Percentiles rank a stretch among this genome's conserved stretches.
phyloP scores from a whole-genome alignment of 1,284 basidiomycete genomes.

The Ustilago shanxiensis region DNA sequence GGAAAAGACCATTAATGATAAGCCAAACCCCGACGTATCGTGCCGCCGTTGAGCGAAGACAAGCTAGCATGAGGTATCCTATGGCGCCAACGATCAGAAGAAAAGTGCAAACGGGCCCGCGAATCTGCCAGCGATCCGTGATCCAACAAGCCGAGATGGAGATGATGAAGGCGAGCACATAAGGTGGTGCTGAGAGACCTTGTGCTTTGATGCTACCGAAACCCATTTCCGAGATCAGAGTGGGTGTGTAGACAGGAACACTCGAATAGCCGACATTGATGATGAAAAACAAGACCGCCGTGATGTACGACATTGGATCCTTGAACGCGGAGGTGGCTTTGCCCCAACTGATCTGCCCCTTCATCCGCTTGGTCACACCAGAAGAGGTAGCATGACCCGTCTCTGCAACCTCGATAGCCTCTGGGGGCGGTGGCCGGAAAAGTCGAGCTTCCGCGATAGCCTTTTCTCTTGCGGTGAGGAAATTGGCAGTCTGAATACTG shows the following conservation, averaged over 20 bases:
- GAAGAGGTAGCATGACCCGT: neutral
- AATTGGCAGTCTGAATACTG: slow-evolving; percentile 49
- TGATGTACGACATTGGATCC: slow-evolving; percentile 58
- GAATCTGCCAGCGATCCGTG: slow-evolving; percentile 52
- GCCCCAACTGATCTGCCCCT: slow-evolving; percentile 28
- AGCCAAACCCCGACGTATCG: slow-evolving; percentile 57
- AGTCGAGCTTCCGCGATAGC: slow-evolving; percentile 59
- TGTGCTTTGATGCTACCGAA: slow-evolving; percentile 57
- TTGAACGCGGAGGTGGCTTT: slow-evolving; percentile 47
- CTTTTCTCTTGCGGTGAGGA: slow-evolving; percentile 58
- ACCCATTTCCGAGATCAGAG: slow-evolving; percentile 62
- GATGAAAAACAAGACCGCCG: slow-evolving; percentile 58
- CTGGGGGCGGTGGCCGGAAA: slow-evolving; percentile 37
- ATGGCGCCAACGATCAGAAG: slow-evolving; percentile 48
- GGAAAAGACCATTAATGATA: slow-evolving; percentile 59
- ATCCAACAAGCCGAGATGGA: slow-evolving; percentile 40
- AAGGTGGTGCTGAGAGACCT: slow-evolving; percentile 57
- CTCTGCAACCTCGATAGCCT: neutral
- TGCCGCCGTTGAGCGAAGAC: slow-evolving; percentile 28
- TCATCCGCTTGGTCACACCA: slow-evolving; percentile 4
- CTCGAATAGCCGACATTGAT: slow-evolving; percentile 63
- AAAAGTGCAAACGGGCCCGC: slow-evolving; percentile 55
- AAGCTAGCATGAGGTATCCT: slow-evolving; percentile 65
- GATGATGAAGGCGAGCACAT: slow-evolving; percentile 60
- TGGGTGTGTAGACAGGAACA: slow-evolving; percentile 66